phyloP scores from a whole-genome alignment of 1,284 basidiomycete genomes.

The Tylopilus orsonianus region DNA sequence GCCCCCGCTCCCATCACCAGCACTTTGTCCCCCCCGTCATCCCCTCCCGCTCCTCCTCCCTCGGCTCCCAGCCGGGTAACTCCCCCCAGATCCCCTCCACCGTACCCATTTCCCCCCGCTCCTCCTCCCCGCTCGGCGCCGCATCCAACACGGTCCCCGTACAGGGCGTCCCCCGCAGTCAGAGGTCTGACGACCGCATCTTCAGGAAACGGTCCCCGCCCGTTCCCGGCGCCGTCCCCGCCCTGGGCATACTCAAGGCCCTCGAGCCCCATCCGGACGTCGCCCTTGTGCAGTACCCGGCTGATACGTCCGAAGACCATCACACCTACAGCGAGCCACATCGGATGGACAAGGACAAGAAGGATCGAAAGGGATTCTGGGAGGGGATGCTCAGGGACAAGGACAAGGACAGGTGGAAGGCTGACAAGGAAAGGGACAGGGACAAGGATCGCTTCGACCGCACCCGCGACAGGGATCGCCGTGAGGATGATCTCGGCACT shows the following conservation, averaged over 20 bases:
- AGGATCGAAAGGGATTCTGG: constrained; percentile 55
- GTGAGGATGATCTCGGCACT: constrained; percentile 43
- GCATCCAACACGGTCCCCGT: constrained; percentile 13
- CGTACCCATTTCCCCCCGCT: constrained; percentile 31
- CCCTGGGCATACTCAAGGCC: constrained; percentile 56
- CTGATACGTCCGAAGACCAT: constrained; percentile 31
- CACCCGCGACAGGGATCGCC: constrained; percentile 30
- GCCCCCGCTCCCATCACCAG: constrained; percentile 30
- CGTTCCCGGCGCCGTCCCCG: constrained; percentile 31
- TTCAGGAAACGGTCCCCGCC: constrained; percentile 36
- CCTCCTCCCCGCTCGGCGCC: constrained; percentile 45
- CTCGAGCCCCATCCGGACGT: constrained; percentile 49
- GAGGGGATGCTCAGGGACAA: constrained; percentile 39
- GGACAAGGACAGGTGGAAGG: constrained; percentile 34
- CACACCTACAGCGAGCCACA: constrained; percentile 30
- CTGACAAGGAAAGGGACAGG: constrained; percentile 30
- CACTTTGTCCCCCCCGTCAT: constrained; percentile 36
- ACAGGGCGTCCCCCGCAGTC: constrained; percentile 13
- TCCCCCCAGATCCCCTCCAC: constrained; percentile 38
- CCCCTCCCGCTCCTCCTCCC: constrained; percentile 47
- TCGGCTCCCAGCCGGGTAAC: constrained; percentile 41
- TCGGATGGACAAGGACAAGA: constrained; percentile 38
- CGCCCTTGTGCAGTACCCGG: constrained; percentile 18
- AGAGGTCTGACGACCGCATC: constrained; percentile 22
- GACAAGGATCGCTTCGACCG: constrained; percentile 19